Conservation (phyloP, 352 stramenopile species). For the Phytophthora megakarya region DNA sequence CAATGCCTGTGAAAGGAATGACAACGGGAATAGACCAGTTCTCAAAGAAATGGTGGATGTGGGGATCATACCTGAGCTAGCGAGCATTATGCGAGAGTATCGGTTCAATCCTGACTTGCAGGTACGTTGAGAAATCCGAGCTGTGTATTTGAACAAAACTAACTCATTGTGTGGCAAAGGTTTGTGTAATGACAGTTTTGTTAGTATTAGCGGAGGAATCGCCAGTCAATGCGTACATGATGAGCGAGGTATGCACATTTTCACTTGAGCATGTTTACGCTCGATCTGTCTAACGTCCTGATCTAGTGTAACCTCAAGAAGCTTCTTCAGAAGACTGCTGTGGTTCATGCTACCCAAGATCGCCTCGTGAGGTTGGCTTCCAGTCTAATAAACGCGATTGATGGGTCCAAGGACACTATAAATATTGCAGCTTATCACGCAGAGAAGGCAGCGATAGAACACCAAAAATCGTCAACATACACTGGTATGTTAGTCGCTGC, state of each 20-base stretch:
- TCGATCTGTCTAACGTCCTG: neutral
- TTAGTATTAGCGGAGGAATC: constrained; percentile 50
- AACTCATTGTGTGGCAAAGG: constrained; percentile 15
- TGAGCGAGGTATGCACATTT: constrained; percentile 52
- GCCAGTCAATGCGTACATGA: constrained; percentile 58
- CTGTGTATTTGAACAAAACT: neutral
- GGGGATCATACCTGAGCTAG: constrained; percentile 42
- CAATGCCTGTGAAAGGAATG: constrained; percentile 28
- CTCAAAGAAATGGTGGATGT: constrained; percentile 54
- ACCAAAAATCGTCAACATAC: constrained; percentile 41
- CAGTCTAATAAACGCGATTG: constrained; percentile 48
- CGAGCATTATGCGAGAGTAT: constrained; percentile 64
- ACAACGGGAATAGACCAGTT: constrained; percentile 28
- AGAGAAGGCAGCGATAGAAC: constrained; percentile 38
- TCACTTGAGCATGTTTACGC: neutral
- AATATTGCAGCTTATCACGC: constrained; percentile 48
- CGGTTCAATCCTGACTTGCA: constrained; percentile 62
- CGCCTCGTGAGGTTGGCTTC: constrained; percentile 46
- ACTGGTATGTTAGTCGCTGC: constrained; percentile 36
- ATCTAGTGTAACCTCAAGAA: constrained; percentile 28
- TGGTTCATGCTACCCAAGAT: constrained; percentile 52
- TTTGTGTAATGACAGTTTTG: constrained; percentile 51
- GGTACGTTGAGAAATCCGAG: constrained; percentile 20
- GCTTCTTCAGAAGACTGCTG: constrained; percentile 51
- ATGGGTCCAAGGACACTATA: constrained; percentile 41